phyloP scores from a whole-genome alignment of 345 rosid species.

The Psidium friedrichsthalianum region DNA sequence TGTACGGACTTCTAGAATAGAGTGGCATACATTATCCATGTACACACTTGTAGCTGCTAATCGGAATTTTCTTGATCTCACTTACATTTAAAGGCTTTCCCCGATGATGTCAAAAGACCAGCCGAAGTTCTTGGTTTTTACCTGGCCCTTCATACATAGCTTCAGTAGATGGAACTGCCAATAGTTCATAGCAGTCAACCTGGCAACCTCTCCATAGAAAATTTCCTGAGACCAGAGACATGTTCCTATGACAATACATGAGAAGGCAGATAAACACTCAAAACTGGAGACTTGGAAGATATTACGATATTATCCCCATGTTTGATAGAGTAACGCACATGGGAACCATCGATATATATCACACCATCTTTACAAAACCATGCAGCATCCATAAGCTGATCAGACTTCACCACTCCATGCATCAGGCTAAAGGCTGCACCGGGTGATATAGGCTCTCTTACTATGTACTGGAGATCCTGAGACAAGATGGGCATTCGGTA shows the following conservation, averaged over 20 bases:
- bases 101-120: not conserved
- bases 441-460: constrained; percentile 75
- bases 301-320: constrained; percentile 55
- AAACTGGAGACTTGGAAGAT: constrained; percentile 55
- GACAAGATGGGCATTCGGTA: constrained; percentile 57
- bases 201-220: not conserved
- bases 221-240: not conserved
- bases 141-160: not conserved
- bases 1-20: not conserved
- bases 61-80: not conserved
- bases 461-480: constrained; percentile 68
- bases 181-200: not conserved
- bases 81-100: not conserved
- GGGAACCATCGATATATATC: constrained; percentile 75
- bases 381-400: constrained; percentile 37
- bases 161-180: constrained; percentile 34
- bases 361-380: constrained; percentile 71
- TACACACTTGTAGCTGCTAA: not conserved
- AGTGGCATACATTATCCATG: not conserved
- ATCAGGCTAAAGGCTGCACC: constrained; percentile 29
- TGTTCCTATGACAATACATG: not conserved
- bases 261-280: constrained; percentile 55
- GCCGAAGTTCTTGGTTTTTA: constrained; percentile 17
- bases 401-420: constrained; percentile 56
- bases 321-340: constrained; percentile 34